A percentile compares a stretch with the other conserved stretches of the same genome.
Conservation (phyloP, 441 rosid species). For the Arabidopsis lyrata region DNA sequence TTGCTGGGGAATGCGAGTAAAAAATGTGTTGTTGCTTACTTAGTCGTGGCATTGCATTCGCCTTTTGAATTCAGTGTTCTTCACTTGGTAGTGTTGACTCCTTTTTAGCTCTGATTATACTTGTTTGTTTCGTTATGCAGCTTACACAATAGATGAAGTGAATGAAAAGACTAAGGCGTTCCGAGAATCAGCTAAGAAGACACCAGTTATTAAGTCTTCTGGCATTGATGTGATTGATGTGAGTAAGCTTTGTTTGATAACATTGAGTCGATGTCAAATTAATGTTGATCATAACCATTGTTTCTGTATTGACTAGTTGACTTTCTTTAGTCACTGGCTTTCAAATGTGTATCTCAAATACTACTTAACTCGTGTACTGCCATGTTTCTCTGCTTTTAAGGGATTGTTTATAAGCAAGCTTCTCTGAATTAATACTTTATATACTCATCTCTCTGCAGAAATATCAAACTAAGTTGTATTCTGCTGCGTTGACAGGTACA, state of each 20-base stretch:
- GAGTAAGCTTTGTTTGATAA: conserved; percentile 32
- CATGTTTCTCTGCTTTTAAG: not conserved
- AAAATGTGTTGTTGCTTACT: not conserved
- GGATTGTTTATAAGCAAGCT: not conserved
- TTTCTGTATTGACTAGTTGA: not conserved
- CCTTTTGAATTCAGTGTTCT: not conserved
- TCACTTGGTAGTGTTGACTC: conserved; percentile 1
- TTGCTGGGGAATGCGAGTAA: not conserved
- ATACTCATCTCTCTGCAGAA: conserved; percentile 57
- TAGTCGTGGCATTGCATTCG: not conserved
- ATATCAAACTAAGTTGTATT: conserved; percentile 56
- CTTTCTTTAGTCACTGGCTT: not conserved
- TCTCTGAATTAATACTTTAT: not conserved
- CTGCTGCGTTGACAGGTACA: conserved; percentile 77
- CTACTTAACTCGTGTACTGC: not conserved
- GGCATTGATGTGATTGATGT: conserved; percentile 62
- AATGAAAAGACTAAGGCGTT: conserved; percentile 73
- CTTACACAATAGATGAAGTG: conserved; percentile 71
- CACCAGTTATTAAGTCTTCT: conserved; percentile 53
- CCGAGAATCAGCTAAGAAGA: conserved; percentile 60
- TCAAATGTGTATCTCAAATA: not conserved
- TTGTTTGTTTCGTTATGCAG: conserved; percentile 51
- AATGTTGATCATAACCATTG: not conserved
- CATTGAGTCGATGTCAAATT: conserved; percentile 2
- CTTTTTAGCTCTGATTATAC: not conserved